Percentiles rank a stretch among this genome's conserved stretches.
Conservation (phyloP, 495 filamentous ascomycete genomes). For the Aspergillus hancockii region DNA sequence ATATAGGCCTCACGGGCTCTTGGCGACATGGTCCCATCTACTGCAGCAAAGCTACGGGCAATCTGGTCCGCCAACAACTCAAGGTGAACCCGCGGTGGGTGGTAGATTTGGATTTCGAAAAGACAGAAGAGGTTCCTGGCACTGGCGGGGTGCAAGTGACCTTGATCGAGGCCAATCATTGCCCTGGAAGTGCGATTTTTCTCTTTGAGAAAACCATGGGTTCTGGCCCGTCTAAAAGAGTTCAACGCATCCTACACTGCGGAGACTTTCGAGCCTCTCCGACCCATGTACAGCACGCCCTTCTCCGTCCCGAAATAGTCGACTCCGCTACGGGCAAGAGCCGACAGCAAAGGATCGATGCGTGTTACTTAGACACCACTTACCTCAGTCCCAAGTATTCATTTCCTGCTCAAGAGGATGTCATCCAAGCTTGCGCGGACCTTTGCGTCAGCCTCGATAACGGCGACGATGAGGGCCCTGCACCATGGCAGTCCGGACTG, state of each 20-base stretch:
- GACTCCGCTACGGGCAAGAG: constrained; percentile 67
- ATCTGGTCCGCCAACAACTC: constrained; percentile 83
- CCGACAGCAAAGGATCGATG: constrained; percentile 83
- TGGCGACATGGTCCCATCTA: constrained; percentile 97
- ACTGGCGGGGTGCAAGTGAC: constrained; percentile 83
- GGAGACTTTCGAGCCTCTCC: constrained; percentile 93
- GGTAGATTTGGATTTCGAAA: constrained; percentile 82
- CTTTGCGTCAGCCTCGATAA: constrained; percentile 74
- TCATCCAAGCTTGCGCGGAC: constrained; percentile 85
- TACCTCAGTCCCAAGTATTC: constrained; percentile 95
- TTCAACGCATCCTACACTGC: constrained; percentile 86
- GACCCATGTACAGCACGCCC: constrained; percentile 81
- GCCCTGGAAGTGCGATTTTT: constrained; percentile 90
- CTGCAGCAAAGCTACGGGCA: constrained; percentile 88
- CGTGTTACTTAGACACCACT: constrained; percentile 96
- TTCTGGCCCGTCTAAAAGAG: constrained; percentile 54
- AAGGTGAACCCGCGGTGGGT: constrained; percentile 85
- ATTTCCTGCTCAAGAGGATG: constrained; percentile 85
- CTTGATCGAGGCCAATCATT: constrained; percentile 97
- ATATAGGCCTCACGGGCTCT: constrained; percentile 81
- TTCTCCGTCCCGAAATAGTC: constrained; percentile 71
- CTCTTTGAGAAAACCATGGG: constrained; percentile 80
- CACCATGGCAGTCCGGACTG: constrained; percentile 36
- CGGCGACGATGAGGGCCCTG: constrained; percentile 43
- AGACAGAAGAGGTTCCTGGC: constrained; percentile 72